Conservation (phyloP, 148 eudicot species). For the Chenopodium album region DNA sequence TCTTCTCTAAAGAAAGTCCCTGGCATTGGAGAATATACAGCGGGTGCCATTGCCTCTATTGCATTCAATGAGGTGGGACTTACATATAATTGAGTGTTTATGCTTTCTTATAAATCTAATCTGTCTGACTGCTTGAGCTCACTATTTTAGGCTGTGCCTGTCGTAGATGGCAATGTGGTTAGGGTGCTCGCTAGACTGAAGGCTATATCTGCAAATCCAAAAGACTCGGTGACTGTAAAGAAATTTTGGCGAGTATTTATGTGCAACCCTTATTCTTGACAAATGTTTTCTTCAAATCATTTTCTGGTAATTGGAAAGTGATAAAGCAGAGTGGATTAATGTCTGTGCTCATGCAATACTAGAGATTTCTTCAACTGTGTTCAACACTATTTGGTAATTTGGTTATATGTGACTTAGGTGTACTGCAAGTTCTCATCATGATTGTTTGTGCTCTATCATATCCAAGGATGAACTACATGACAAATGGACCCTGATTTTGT, state of each 20-base stretch:
- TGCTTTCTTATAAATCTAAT: background rate
- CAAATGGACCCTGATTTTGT: background rate
- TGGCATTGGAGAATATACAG: constrained; percentile 93
- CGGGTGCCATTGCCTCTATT: constrained; percentile 96
- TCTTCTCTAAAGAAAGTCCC: constrained; percentile 55
- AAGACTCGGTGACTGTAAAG: constrained; percentile 58
- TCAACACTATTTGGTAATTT: background rate
- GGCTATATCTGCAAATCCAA: constrained; percentile 87
- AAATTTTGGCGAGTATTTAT: constrained; percentile 59
- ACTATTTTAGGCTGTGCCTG: constrained; percentile 70
- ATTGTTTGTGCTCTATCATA: background rate
- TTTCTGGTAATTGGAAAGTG: background rate
- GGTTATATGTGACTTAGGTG: background rate
- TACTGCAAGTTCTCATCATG: background rate
- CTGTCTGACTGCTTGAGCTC: constrained; percentile 6
- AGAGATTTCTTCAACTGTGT: background rate
- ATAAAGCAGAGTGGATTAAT: background rate
- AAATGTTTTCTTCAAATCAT: background rate
- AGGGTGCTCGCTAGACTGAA: constrained; percentile 83
- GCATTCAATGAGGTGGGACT: constrained; percentile 74
- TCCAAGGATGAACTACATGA: background rate
- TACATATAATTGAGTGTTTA: background rate
- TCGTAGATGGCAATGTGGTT: constrained; percentile 94
- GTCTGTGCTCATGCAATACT: background rate
- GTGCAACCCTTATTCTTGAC: background rate